Base-by-base conservation (phyloP, 495 filamentous ascomycete genomes). In the Talaromyces proteolyticus region DNA sequence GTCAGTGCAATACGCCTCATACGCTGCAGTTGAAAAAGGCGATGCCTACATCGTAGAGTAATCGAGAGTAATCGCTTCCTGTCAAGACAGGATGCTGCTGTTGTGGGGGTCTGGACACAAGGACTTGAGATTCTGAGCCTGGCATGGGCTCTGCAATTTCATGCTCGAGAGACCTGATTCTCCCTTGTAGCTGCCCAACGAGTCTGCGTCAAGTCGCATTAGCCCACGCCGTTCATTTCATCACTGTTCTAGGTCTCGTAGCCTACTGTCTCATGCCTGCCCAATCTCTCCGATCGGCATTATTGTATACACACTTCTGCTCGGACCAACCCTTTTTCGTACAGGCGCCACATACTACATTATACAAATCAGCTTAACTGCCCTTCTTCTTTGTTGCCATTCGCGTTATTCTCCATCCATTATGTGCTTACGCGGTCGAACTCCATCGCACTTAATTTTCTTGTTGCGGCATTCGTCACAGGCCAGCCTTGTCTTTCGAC, bases 391-490 rank as follows among this genome's bases (percentile, higher is more conserved):
- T n/a, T n/a, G n/a, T n/a, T n/a, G n/a, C n/a, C n/a, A 56, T 60
- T 53, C 56, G 57, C 57, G 44, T 21, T 36, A 36, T 36, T 14
- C 29, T 36, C 29, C n/a, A 19, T 6, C 41, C 5, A 8, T 22
- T n/a, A 37, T 44, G 7, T 11, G 54, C 62, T 25, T 52, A 70
- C 65, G 55, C 22, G 67, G 67, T 50, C 68, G 61, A 16, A 57
- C 53, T 16, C 67, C 67, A 53, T 70, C 67, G 49, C 68, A 71
- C 10, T 66, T 64, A 19, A 64, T 51, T 49, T 68, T 69, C 18
- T 62, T 63, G 3, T 55, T 38, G 1, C 66, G 64, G 49, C 68
- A 71, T 40, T 66, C 63, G 45, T 71, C 66, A 41, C 68, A 71
- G 6, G 66, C 66, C 4, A 71, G 57, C 1, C 64, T 50, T 18